phyloP scores from a whole-genome alignment of 1,139 yeast genomes.

The Pichia kudriavzevii region DNA sequence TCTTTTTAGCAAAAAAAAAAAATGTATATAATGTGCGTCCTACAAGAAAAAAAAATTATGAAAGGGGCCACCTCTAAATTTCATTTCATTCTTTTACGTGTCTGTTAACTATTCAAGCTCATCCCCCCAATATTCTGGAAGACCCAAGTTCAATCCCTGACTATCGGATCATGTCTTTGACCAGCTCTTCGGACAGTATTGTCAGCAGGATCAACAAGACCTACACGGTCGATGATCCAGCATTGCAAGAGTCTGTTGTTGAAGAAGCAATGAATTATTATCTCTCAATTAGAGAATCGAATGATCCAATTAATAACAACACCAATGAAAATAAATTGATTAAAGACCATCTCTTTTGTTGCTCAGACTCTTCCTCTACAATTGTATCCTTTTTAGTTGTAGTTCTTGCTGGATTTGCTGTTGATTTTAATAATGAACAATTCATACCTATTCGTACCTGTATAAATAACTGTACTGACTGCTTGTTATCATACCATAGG shows the following conservation, averaged over 20 bases:
- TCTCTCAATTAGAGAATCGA: constrained; percentile 2
- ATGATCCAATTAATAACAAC: neutral
- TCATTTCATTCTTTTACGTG: too few species aligned
- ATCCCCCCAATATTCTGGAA: too few species aligned
- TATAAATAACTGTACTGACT: constrained; percentile 42
- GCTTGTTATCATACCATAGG: constrained; percentile 44
- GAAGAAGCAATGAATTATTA: constrained; percentile 15
- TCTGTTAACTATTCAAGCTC: too few species aligned
- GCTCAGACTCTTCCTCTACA: constrained; percentile 9
- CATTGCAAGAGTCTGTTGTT: constrained; percentile 13
- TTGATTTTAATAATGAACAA: constrained; percentile 11
- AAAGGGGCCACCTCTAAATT: too few species aligned
- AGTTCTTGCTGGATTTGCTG: constrained; percentile 15
- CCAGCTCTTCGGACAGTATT: too few species aligned
- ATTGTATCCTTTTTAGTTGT: constrained; percentile 13
- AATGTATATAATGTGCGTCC: too few species aligned
- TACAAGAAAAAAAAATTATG: too few species aligned
- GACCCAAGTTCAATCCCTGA: too few species aligned
- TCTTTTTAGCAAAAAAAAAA: too few species aligned
- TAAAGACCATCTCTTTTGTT: constrained; percentile 13
- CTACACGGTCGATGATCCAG: constrained; percentile 11
- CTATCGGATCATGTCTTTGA: too few species aligned
- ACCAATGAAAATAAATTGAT: too few species aligned
- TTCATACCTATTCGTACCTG: constrained; percentile 20
- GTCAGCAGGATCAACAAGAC: constrained; percentile 10